Evolutionary conservation across 108 stramenopile species (phyloP), one percentile per base, ranked within the genome.

Genomic region (Nitzschia sp.): DNA sequence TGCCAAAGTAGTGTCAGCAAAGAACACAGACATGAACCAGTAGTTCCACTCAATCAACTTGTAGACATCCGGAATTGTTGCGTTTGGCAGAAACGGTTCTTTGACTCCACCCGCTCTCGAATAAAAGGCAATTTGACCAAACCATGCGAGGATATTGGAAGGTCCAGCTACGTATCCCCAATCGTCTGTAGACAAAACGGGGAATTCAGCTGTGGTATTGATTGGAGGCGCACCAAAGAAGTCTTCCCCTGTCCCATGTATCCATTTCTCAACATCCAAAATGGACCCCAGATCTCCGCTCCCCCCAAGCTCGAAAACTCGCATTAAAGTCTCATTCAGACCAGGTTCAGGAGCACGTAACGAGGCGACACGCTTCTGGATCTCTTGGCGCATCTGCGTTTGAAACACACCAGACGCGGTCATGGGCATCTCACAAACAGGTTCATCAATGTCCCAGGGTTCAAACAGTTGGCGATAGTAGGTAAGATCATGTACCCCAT

Each of bases 11-110:
- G 65, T 77, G 10, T 63, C 76, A 0, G 67, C 70, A 37, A 2
- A 29, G 44, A 59, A 42, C 25, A 77, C 58, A 21, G 53, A 46
- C 29, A 70, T 48, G 22, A 51, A 34, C 76, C 76, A 77, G 20
- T 77, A 57, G n/a, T 41, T 20, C 70, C 70, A 77, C 37, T 63
- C 70, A 20, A 77, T 20, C 24, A 77, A 39, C 12, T 70, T 34
- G 51, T 71, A 67, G 37, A 71, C 24, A 7, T 71, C 71, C 6
- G 40, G 19, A n/a, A 43, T 22, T 6, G 76, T 61, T 11, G 51
- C 39, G 51, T 71, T 53, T 14, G 50, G 51, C 41, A 63, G 10
- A 39, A 63, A 63, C 8, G 52, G 54, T 7, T 25, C 9, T 25
- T 29, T 6, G 26, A 53, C 37, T 10, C 58, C 58, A 38, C 60